Percentiles rank a stretch among this genome's conserved stretches.
Conservation (phyloP, 2,329 filamentous ascomycete species). For the Xylariaceae sp. region DNA sequence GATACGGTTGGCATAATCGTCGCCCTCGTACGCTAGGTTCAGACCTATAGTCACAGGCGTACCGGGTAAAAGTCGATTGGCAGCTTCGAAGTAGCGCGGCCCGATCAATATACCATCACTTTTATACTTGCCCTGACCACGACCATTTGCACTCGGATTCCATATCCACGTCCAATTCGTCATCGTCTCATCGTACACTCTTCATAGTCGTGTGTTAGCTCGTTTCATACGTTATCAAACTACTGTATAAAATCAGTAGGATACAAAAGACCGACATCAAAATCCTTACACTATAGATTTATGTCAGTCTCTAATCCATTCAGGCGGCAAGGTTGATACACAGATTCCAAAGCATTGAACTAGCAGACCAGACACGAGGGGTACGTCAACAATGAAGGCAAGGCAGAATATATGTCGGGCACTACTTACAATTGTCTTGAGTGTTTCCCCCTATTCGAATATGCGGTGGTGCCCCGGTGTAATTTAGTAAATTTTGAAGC, state of each 20-base stretch:
- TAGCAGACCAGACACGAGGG: too few species aligned
- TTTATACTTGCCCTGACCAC: constrained; percentile 33
- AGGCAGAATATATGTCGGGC: too few species aligned
- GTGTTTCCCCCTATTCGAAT: constrained; percentile 50
- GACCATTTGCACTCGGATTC: constrained; percentile 35
- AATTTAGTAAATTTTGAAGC: constrained; percentile 44
- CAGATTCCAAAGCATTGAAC: too few species aligned
- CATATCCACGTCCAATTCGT: constrained; percentile 33
- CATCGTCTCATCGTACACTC: constrained; percentile 39
- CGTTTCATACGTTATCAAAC: too few species aligned
- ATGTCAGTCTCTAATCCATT: too few species aligned
- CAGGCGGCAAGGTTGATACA: too few species aligned
- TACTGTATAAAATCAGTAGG: too few species aligned
- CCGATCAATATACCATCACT: constrained; percentile 44
- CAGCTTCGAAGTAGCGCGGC: constrained; percentile 42
- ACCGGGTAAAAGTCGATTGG: constrained; percentile 45
- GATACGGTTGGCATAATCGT: constrained; percentile 41
- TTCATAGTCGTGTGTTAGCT: constrained; percentile 10
- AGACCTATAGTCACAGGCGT: constrained; percentile 48
- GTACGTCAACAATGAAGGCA: too few species aligned
- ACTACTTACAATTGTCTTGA: constrained; percentile 35
- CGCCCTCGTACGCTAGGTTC: constrained; percentile 44
- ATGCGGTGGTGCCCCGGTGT: constrained; percentile 44
- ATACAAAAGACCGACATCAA: too few species aligned
- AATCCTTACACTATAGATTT: too few species aligned